A percentile compares a stretch with the other conserved stretches of the same genome.
phyloP scores from a whole-genome alignment of 129 eudicot species.

The Centrapalus pauciflorus region DNA sequence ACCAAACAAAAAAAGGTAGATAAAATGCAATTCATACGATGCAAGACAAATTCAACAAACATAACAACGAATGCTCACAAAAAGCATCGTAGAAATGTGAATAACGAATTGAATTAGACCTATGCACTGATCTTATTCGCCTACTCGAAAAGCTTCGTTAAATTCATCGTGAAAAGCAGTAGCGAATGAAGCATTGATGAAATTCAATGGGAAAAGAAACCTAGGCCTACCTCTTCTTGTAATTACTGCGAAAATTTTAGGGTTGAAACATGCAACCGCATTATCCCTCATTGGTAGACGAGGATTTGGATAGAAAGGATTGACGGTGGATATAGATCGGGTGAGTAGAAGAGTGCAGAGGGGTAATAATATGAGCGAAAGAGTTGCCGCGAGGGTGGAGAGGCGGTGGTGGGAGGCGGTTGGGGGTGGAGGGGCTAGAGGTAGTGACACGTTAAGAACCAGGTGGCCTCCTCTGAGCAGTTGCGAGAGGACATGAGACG shows the following conservation, averaged over 20 bases:
- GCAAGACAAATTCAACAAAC: background rate
- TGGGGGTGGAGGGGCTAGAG: constrained; percentile 19
- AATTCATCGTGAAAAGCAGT: background rate
- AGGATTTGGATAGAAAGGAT: background rate
- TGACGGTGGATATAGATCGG: background rate
- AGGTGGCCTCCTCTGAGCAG: constrained; percentile 27
- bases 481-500: constrained; percentile 9
- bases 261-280: constrained; percentile 21
- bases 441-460: constrained; percentile 34
- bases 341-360: constrained; percentile 1
- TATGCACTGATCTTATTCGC: background rate
- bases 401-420: constrained; percentile 9
- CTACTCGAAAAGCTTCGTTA: background rate
- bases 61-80: background rate
- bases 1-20: background rate
- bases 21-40: background rate
- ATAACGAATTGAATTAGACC: constrained; percentile 6
- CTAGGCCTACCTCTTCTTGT: constrained; percentile 5
- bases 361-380: too few species aligned
- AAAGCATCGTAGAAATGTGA: background rate
- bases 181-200: background rate
- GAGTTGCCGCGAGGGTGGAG: background rate
- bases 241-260: constrained; percentile 1
- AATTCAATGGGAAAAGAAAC: background rate
- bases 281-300: constrained; percentile 16